Percentiles rank a stretch among this genome's conserved stretches.
phyloP scores from a whole-genome alignment of 1,284 basidiomycete genomes.

The Ganoderma lingzhi region DNA sequence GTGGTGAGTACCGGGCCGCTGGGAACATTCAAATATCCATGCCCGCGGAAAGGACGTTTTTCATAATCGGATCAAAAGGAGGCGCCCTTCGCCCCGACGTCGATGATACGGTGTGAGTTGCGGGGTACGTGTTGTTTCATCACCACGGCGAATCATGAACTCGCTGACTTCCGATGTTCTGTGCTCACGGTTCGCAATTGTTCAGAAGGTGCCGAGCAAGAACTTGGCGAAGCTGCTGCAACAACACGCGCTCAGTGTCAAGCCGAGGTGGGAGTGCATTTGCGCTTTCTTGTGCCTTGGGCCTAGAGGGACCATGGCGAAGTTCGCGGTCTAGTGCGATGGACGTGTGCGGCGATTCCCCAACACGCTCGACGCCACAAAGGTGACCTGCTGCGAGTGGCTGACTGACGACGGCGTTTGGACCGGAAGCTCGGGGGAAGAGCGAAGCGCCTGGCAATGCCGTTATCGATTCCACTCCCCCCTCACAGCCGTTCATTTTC shows the following conservation, averaged over 20 bases:
- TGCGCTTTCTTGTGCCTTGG: background rate
- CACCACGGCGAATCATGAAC: background rate
- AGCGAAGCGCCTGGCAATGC: background rate
- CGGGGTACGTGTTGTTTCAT: background rate
- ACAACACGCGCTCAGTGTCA: background rate
- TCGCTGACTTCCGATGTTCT: conserved; percentile 2
- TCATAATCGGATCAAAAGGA: background rate
- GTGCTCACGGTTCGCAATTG: background rate
- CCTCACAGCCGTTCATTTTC: background rate
- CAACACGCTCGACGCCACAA: conserved; percentile 10
- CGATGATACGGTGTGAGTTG: background rate
- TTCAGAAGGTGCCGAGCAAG: background rate
- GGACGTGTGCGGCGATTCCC: background rate
- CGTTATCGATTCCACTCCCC: background rate
- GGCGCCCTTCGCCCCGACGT: background rate
- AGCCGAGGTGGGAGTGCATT: background rate
- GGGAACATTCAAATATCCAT: background rate
- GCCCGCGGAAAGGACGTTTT: conserved; percentile 1
- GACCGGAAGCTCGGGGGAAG: background rate
- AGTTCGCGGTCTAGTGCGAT: background rate
- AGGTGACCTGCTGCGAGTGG: background rate
- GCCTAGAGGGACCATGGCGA: background rate
- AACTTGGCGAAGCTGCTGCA: background rate
- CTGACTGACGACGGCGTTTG: background rate
- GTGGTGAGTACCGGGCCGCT: background rate